phyloP scores from a whole-genome alignment of 2,329 filamentous ascomycete species.

The Fusarium secorum region DNA sequence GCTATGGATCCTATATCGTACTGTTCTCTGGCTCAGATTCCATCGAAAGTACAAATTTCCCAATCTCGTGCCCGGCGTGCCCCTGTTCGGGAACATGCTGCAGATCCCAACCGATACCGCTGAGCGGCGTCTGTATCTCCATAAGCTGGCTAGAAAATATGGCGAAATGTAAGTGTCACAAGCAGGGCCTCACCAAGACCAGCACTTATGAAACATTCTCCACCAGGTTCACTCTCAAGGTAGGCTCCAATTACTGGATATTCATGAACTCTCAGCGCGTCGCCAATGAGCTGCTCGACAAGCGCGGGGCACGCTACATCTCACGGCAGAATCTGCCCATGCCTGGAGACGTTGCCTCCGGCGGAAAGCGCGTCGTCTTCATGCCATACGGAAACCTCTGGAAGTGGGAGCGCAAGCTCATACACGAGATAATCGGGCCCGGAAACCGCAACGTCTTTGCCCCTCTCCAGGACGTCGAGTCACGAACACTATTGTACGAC shows the following conservation, averaged over 20 bases:
- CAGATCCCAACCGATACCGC: not conserved
- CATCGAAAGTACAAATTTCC: not conserved
- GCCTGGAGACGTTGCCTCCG: not conserved
- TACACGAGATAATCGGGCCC: conserved; percentile 7
- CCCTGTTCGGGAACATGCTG: not conserved
- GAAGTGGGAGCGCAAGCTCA: conserved; percentile 10
- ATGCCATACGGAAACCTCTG: conserved; percentile 10
- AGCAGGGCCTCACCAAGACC: not conserved
- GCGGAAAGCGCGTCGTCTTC: not conserved
- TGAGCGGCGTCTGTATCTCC: not conserved
- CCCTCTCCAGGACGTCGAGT: conserved; percentile 19
- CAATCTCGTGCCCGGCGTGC: not conserved
- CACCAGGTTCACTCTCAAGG: not conserved
- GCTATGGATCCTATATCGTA: not conserved
- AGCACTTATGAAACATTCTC: not conserved
- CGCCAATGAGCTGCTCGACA: not conserved
- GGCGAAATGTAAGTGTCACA: not conserved
- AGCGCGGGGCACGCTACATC: not conserved
- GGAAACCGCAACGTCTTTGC: conserved; percentile 4
- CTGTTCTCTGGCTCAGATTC: not conserved
- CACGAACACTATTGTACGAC: not conserved
- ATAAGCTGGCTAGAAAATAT: not conserved
- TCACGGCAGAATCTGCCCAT: not conserved
- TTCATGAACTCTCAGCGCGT: not conserved
- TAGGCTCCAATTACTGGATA: not conserved